Percentiles rank a stretch among this genome's conserved stretches.
Evolutionary conservation across 192 early-diverging fungal species (phyloP).

Genomic region (Coemansia sp.): DNA sequence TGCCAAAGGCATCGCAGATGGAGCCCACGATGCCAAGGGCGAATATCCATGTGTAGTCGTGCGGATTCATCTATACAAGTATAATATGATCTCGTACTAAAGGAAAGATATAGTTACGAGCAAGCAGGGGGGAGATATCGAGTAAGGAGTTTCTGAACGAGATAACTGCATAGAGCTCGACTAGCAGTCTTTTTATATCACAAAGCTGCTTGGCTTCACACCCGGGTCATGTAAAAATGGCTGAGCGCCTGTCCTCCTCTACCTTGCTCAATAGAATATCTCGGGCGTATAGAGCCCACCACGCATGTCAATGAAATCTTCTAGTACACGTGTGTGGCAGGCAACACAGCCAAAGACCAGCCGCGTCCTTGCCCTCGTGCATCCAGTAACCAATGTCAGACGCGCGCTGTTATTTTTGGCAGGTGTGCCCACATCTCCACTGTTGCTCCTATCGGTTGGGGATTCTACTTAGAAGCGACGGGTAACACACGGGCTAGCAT

Average conservation of each 20-base stretch:
- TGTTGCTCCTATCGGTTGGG: constrained; percentile 8
- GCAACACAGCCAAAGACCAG: background rate
- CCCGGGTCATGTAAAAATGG: background rate
- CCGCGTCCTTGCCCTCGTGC: constrained; percentile 10
- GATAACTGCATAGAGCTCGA: background rate
- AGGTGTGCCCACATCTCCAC: background rate
- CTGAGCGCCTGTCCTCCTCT: background rate
- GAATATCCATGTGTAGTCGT: constrained; percentile 72
- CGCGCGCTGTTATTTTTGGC: background rate
- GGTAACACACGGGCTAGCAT: background rate
- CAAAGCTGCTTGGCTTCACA: too few species aligned
- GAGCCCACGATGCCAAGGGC: constrained; percentile 67
- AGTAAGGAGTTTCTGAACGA: background rate
- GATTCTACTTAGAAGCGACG: background rate
- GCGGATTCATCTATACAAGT: constrained; percentile 53
- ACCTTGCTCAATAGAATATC: background rate
- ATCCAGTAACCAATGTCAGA: background rate
- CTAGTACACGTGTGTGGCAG: background rate
- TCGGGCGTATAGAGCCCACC: background rate
- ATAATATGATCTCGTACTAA: background rate
- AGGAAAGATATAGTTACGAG: background rate
- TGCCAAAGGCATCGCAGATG: constrained; percentile 74
- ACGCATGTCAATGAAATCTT: background rate
- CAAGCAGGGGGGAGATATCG: background rate
- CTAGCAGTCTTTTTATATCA: constrained; percentile 1